phyloP scores from a whole-genome alignment of 768 basidiomycete genomes.

The Boletus pseudo-olivaceus region DNA sequence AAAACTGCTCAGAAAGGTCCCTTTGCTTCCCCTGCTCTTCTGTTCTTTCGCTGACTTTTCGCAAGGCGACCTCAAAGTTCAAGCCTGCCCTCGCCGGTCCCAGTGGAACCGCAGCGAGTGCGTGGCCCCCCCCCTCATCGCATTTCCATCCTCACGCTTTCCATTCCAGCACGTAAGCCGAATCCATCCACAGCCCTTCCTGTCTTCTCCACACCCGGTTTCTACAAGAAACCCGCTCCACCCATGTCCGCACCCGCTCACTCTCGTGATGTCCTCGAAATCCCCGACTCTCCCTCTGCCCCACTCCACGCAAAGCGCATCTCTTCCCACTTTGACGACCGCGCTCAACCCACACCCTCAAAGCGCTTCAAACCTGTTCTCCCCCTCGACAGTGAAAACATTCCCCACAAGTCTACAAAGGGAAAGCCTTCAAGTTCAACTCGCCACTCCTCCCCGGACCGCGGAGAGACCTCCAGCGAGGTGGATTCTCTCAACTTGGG shows the following conservation, averaged over 20 bases:
- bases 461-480: constrained; percentile 15
- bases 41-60: neutral
- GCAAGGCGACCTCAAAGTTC: constrained; percentile 38
- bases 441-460: constrained; percentile 17
- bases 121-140: neutral
- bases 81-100: constrained; percentile 36
- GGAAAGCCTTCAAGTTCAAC: neutral
- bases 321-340: constrained; percentile 19
- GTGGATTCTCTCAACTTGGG: constrained; percentile 24
- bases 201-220: constrained; percentile 46
- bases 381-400: constrained; percentile 27
- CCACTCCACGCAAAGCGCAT: constrained; percentile 30
- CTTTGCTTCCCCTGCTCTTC: too few relatives aligned
- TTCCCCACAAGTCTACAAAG: constrained; percentile 7
- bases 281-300: constrained; percentile 9
- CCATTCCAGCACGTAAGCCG: constrained; percentile 23
- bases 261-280: constrained; percentile 13
- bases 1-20: constrained; percentile 11
- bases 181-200: constrained; percentile 24
- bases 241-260: constrained; percentile 11
- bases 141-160: constrained; percentile 4
- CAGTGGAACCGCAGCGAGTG: constrained; percentile 5
- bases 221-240: constrained; percentile 24
- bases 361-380: constrained; percentile 33
- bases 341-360: constrained; percentile 5